Percentiles rank a stretch among this genome's conserved stretches.
Conservation (phyloP, 345 rosid genomes). For the Corchorus olitorius region DNA sequence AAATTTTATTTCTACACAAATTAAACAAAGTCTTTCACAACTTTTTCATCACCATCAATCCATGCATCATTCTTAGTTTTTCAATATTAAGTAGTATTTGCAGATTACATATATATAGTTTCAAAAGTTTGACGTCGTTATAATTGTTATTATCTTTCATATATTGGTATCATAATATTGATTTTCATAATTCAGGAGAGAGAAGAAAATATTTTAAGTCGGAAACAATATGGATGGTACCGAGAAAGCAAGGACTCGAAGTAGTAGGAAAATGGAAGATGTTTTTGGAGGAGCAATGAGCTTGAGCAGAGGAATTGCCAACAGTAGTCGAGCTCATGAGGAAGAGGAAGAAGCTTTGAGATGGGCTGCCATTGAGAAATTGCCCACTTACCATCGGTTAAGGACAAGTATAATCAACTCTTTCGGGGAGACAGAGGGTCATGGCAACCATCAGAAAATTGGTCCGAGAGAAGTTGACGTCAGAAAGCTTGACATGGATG, state of each 20-base stretch:
- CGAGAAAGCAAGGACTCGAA: not conserved
- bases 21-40: too few species aligned
- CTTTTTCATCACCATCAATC: too few species aligned
- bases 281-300: slow-evolving; percentile 40
- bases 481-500: slow-evolving; percentile 62
- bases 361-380: slow-evolving; percentile 94
- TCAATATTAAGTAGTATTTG: too few species aligned
- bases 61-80: too few species aligned
- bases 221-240: too few species aligned
- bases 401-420: slow-evolving; percentile 73
- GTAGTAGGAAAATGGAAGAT: slow-evolving; percentile 61
- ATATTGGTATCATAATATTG: too few species aligned
- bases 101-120: too few species aligned
- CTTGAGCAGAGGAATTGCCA: slow-evolving; percentile 34
- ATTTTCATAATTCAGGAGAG: too few species aligned
- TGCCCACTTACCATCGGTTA: slow-evolving; percentile 79
- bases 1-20: too few species aligned
- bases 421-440: slow-evolving; percentile 22
- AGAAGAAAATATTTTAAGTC: too few species aligned
- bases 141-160: too few species aligned
- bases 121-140: too few species aligned
- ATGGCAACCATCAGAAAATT: not conserved
- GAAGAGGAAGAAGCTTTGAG: slow-evolving; percentile 93
- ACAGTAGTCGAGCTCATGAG: slow-evolving; percentile 39
- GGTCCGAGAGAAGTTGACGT: slow-evolving; percentile 68